Evolutionary conservation across 352 stramenopile species (phyloP).

Genomic region (Heterotrichella gracilis): DNA sequence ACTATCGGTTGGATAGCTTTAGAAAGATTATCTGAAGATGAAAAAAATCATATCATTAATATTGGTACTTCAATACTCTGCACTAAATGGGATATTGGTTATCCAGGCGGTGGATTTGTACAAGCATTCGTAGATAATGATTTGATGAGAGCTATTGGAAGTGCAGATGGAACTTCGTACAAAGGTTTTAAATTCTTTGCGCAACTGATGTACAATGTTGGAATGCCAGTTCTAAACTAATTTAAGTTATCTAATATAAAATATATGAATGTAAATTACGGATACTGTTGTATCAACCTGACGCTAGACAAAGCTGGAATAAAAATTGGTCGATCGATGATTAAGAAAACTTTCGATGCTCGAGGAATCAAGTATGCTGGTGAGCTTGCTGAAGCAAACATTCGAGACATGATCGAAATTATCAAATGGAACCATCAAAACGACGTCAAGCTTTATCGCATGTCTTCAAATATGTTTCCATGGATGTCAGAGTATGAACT

Average conservation of each 20-base stretch:
- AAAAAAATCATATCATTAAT: conserved; percentile 12
- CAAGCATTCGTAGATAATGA: conserved; percentile 9
- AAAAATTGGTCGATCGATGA: neutral
- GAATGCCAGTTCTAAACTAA: too few species aligned
- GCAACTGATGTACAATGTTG: too few species aligned
- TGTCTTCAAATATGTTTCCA: neutral
- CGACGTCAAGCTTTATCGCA: neutral
- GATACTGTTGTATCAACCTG: conserved; percentile 10
- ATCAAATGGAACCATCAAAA: conserved; percentile 5
- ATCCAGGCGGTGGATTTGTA: neutral
- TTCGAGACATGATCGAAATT: neutral
- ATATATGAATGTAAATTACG: conserved; percentile 4
- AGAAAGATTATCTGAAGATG: too few species aligned
- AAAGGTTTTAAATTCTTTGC: too few species aligned
- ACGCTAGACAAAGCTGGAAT: neutral
- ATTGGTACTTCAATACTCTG: conserved; percentile 9
- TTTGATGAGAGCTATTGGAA: neutral
- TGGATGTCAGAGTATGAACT: neutral
- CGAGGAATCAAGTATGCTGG: neutral
- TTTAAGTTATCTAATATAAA: too few species aligned
- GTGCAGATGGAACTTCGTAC: too few species aligned
- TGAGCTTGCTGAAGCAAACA: neutral
- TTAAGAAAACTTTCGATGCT: neutral
- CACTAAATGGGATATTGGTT: neutral
- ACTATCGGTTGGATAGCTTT: too few species aligned